Conservation (phyloP, 2,329 filamentous ascomycete species). For the Pyrenophora tritici-repentis region DNA sequence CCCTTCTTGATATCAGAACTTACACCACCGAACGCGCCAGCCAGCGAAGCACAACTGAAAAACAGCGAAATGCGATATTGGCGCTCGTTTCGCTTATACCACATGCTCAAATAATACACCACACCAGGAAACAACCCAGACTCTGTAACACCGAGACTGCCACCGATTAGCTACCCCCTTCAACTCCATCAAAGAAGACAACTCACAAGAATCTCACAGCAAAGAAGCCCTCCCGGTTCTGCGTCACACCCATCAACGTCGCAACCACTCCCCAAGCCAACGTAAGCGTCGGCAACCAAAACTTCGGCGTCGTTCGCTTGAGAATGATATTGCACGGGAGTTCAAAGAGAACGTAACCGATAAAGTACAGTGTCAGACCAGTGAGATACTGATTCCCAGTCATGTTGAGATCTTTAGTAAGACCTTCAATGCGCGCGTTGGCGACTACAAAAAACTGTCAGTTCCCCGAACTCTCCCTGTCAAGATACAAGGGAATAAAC, state of each 20-base stretch:
- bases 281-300: slow-evolving; percentile 56
- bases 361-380: slow-evolving; percentile 69
- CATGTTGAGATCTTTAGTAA: slow-evolving; percentile 39
- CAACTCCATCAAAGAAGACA: too few relatives aligned
- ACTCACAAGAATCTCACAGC: slow-evolving; percentile 54
- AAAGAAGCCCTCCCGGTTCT: slow-evolving; percentile 54
- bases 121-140: slow-evolving; percentile 48
- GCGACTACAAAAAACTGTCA: slow-evolving; percentile 23
- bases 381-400: slow-evolving; percentile 63
- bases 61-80: slow-evolving; percentile 65
- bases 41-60: slow-evolving; percentile 62
- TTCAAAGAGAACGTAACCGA: slow-evolving; percentile 56
- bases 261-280: slow-evolving; percentile 55
- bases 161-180: neutral
- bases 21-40: slow-evolving; percentile 65
- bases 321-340: slow-evolving; percentile 65
- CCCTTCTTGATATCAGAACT: neutral
- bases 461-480: neutral
- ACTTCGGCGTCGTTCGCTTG: slow-evolving; percentile 62
- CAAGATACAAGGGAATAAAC: neutral
- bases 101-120: slow-evolving; percentile 65
- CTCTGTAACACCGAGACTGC: slow-evolving; percentile 41
- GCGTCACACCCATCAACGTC: slow-evolving; percentile 57
- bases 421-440: slow-evolving; percentile 54
- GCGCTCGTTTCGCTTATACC: slow-evolving; percentile 65